Evolutionary conservation across 306 rosid genomes (phyloP), one percentile per base, ranked within the genome.

Genomic region (Fagus crenata): DNA sequence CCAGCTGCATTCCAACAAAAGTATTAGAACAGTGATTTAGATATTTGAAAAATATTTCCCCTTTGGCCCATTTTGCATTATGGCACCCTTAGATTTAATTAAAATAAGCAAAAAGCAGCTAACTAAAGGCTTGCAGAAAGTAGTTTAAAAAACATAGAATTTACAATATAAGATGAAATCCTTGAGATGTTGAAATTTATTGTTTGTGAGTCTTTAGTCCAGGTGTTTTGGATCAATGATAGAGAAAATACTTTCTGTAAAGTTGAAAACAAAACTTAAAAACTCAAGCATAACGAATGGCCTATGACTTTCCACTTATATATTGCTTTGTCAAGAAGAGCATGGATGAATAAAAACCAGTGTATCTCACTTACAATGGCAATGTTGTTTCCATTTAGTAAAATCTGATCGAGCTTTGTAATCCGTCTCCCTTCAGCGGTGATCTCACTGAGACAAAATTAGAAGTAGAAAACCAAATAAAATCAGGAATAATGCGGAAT

Each of bases 361-460:
- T 32, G 18, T 13, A 37, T 65, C 61, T 55, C 18, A 89, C 97
- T 95, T 87, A 95, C 98, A 87, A 95, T 92, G 39, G 98, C 97
- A 88, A 92, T 95, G 85, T 95, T 92, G 96, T 95, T 95, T 77
- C 98, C 97, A 28, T 92, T 92, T 59, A 95, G 96, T 79, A 95
- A 85, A 81, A 95, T 95, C 89, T 95, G 99, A 73, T 95, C 99
- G 74, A 95, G 93, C 86, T 95, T 95, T 71, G 99, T 95, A 83
- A 95, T 92, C 82, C 97, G 86, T 81, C 96, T 92, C 86, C 99
- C 99, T 85, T 95, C 97, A 31, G 97, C 82, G 53, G 99, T 95
- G 77, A 92, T 92, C 83, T 95, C 97, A 80, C 99, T 92, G 88
- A 61, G 28, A 85, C 69, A 61, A 64, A 79, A 18, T 51, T 8